Evolutionary conservation across 2,329 filamentous ascomycete genomes (phyloP), one percentile per base, ranked within the genome.

Genomic region (Alternaria brassicicola): DNA sequence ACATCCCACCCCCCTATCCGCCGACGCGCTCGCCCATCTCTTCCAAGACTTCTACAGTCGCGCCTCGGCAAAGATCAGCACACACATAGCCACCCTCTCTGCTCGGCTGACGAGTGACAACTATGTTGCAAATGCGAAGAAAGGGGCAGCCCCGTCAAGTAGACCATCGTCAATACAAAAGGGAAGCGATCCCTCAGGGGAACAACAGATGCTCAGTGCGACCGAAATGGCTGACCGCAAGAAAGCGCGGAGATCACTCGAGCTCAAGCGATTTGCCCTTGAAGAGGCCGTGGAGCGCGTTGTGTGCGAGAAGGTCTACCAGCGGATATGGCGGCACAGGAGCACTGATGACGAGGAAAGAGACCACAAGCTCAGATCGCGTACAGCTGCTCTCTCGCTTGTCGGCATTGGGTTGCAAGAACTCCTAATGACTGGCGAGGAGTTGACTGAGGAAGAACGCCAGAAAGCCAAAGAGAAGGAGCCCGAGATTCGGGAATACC

Each of bases 21-120:
- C 96, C 71, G 92, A 96, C 46, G 89, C 86, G 62, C 84, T 98
- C 15, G 90, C 93, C 8, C 85, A 86, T n/a, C 84, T 95, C 52
- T 98, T 98, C 74, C 95, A 99, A 78, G 92, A 96, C 56, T 99
- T 98, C 76, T 99, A 99, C 74, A 81, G 85, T 39, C 85, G 88
- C 55, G 92, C 93, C 21, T 89, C 92, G 10, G 84, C 88, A 2
- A 91, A 95, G 68, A 93, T 98, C 58, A 86, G 87, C 52, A 97
- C 92, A 1, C 93, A 98, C 75, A 91, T 97, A 64, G 90, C 89
- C 33, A 87, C 89, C 2, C 82, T 97, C 13, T 89, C 90, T 2
- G 89, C 89, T 19, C 86, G 88, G 39, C 86, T 95, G 66, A 90
- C 86, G 57, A 88, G 92, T 33, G 87, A 90, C 61, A 81, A 85